Evolutionary conservation across 371 early-diverging fungal species (phyloP), one percentile per base, ranked within the genome.

Genomic region (Zopfochytrium polystomum): DNA sequence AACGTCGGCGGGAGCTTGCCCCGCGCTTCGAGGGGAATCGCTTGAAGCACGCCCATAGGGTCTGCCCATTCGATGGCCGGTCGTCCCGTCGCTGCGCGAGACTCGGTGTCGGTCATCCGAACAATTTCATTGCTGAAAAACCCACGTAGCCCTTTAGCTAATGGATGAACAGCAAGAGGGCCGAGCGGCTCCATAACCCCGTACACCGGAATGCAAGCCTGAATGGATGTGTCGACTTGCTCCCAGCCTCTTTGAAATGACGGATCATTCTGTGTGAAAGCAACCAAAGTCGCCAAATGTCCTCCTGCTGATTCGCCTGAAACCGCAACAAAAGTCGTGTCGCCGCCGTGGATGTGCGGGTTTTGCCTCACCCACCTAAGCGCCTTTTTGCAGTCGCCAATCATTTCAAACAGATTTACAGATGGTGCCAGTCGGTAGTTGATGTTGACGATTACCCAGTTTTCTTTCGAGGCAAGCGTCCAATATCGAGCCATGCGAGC

Each of bases 241-340:
- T 88, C 90, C 60, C 87, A 89, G 23, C 86, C 87, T 32, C 84
- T 83, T 54, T 89, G 90, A 51, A 77, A 88, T 53, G 75, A 59
- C 5, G 79, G 72, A 27, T 79, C 72, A 61, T 87, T 86, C 5
- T 74, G 72, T 9, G 87, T 88, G 49, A 90, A 57, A 4, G 87
- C 83, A 26, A 80, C 64, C 71, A 88, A 70, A 4, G 86, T 70
- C 3, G 87, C 84, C 31, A 88, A 66, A 63, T 88, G 87, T 1
- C 80, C 89, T 22, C 88, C 90, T 2, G 87, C 75, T 54, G 85
- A 85, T 58, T 83, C 85, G 18, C 90, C 90, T 25, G 80, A 71
- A 18, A 87, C 70, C 2, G 85, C 78, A 52, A 90, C 72, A 51
- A 82, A 87, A 33, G 75, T 59, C 0, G 88, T 85, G 54, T 88